phyloP scores from a whole-genome alignment of 2,329 filamentous ascomycete genomes.

The Grosmannia serpens region DNA sequence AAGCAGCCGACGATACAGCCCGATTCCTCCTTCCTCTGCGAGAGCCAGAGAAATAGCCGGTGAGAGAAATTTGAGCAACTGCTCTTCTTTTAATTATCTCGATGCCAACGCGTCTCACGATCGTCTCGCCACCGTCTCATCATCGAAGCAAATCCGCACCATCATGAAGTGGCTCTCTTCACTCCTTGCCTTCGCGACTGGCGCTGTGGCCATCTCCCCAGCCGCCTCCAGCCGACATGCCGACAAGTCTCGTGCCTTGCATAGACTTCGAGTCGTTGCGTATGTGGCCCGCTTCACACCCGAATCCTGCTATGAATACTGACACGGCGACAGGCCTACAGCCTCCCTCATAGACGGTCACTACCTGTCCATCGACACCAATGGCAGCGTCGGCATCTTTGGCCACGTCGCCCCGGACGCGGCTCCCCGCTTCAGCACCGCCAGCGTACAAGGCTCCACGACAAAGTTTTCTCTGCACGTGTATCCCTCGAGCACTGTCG shows the following conservation, averaged over 20 bases:
- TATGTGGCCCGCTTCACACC: not conserved
- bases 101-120: too few species aligned
- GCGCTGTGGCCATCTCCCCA: not conserved
- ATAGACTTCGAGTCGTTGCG: constrained; percentile 7
- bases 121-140: too few species aligned
- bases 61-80: too few species aligned
- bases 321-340: not conserved
- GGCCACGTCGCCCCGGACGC: constrained; percentile 2
- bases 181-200: not conserved
- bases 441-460: constrained; percentile 3
- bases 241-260: not conserved
- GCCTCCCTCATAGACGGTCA: constrained; percentile 18
- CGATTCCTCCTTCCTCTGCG: too few species aligned
- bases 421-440: constrained; percentile 19
- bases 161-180: not conserved
- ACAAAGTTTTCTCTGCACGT: constrained; percentile 22
- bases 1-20: too few species aligned
- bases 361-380: constrained; percentile 19
- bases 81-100: too few species aligned
- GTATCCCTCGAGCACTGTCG: constrained; percentile 23
- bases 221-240: not conserved
- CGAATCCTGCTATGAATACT: not conserved
- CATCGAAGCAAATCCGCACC: not conserved
- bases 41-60: too few species aligned
- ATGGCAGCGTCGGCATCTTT: constrained; percentile 22